A percentile compares a stretch with the other conserved stretches of the same genome.
phyloP scores from a whole-genome alignment of 1,284 basidiomycete genomes.

The Microbotryomycetes sp. region DNA sequence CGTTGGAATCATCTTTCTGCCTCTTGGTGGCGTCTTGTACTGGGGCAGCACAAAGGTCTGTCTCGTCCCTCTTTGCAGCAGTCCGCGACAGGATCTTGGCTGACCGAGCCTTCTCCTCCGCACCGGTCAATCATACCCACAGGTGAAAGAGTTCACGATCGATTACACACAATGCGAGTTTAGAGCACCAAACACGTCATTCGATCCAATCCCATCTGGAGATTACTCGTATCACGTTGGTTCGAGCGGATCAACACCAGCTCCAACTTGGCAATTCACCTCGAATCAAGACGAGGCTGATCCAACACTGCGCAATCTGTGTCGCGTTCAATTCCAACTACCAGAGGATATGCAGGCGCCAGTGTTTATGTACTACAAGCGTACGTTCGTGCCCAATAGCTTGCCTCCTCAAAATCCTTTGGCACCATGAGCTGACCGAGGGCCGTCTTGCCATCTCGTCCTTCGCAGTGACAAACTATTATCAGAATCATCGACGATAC shows the following conservation, averaged over 20 bases:
- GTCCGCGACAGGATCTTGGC: neutral
- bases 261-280: constrained; percentile 34
- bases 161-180: constrained; percentile 89
- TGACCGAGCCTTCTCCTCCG: no score
- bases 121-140: constrained; percentile 10
- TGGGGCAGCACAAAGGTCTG: constrained; percentile 72
- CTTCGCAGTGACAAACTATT: constrained; percentile 50
- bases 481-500: constrained; percentile 97
- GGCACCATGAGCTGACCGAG: neutral
- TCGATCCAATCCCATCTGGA: constrained; percentile 55
- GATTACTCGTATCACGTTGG: constrained; percentile 61
- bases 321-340: constrained; percentile 71
- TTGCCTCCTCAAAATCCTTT: neutral
- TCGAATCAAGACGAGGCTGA: constrained; percentile 11
- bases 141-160: constrained; percentile 88
- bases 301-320: constrained; percentile 46
- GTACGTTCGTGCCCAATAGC: constrained; percentile 55
- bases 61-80: constrained; percentile 2
- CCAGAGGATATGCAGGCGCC: constrained; percentile 67
- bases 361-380: constrained; percentile 94
- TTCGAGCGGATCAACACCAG: constrained; percentile 24
- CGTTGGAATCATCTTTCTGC: constrained; percentile 88
- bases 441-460: neutral
- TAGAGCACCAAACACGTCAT: constrained; percentile 52
- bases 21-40: constrained; percentile 75